Conservation (phyloP, 2,329 filamentous ascomycete genomes). For the Paraconiothyrium brasiliense region DNA sequence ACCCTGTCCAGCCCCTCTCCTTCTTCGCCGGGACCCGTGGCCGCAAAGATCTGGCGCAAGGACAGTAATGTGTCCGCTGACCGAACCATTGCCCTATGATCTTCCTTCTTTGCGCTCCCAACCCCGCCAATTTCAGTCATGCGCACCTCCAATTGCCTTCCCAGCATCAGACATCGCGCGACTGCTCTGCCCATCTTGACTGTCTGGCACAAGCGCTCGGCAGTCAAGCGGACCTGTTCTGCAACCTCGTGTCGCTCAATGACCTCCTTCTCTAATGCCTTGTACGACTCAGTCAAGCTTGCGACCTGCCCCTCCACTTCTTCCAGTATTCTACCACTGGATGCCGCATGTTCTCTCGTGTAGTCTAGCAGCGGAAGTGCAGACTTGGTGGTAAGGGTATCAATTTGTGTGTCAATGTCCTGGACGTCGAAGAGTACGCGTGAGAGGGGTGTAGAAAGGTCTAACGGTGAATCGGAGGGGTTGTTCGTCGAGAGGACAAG, state of each 20-base stretch:
- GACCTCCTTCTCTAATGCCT: slow-evolving; percentile 85
- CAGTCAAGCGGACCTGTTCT: slow-evolving; percentile 80
- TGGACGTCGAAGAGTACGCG: slow-evolving; percentile 95
- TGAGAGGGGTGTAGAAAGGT: slow-evolving; percentile 92
- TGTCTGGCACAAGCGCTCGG: slow-evolving; percentile 81
- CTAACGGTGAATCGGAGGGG: slow-evolving; percentile 84
- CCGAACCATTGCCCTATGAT: slow-evolving; percentile 81
- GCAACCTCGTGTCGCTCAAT: slow-evolving; percentile 85
- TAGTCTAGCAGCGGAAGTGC: slow-evolving; percentile 82
- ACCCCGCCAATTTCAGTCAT: slow-evolving; percentile 72
- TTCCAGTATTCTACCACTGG: slow-evolving; percentile 75
- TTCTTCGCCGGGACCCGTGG: slow-evolving; percentile 74
- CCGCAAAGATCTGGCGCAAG: slow-evolving; percentile 76
- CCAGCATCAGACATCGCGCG: slow-evolving; percentile 80
- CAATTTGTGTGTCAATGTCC: slow-evolving; percentile 95
- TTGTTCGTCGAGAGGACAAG: slow-evolving; percentile 93
- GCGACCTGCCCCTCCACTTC: slow-evolving; percentile 83
- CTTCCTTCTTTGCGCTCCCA: slow-evolving; percentile 66
- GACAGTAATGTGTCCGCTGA: slow-evolving; percentile 82
- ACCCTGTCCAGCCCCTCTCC: slow-evolving; percentile 79
- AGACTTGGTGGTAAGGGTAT: slow-evolving; percentile 83
- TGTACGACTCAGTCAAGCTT: slow-evolving; percentile 84
- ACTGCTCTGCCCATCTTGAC: slow-evolving; percentile 80
- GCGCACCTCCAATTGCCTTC: slow-evolving; percentile 87
- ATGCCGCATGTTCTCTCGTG: slow-evolving; percentile 76